phyloP scores from a whole-genome alignment of 305 asterid species.

The Coffea humblotiana region DNA sequence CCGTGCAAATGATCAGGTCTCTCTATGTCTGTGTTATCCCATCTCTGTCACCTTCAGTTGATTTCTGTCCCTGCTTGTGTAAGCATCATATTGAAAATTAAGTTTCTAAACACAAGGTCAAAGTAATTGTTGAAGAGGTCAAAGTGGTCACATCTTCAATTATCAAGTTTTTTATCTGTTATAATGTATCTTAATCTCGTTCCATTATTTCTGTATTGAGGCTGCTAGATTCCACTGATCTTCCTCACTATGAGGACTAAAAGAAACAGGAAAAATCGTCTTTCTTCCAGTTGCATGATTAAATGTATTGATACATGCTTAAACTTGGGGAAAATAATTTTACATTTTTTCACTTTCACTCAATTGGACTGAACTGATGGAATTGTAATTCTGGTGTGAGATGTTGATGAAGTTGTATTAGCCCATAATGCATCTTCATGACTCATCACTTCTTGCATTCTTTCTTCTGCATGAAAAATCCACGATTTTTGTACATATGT shows the following conservation, averaged over 20 bases:
- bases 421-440: background rate
- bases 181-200: background rate
- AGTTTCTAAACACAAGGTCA: background rate
- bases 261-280: background rate
- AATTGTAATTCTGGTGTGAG: background rate
- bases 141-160: background rate
- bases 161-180: background rate
- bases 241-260: background rate
- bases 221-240: background rate
- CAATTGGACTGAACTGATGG: background rate
- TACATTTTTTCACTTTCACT: background rate
- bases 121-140: background rate
- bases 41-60: background rate
- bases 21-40: constrained; percentile 31
- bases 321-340: background rate
- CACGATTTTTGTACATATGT: background rate
- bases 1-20: constrained; percentile 95
- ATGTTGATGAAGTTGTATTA: background rate
- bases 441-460: background rate
- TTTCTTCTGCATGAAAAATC: background rate
- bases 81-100: background rate
- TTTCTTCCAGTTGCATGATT: background rate
- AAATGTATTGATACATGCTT: background rate
- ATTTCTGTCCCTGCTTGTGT: constrained; percentile 1
- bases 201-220: background rate